Percentiles rank a stretch among this genome's conserved stretches.
phyloP scores from a whole-genome alignment of 1,284 basidiomycete genomes.

The Leccinum solheimii region DNA sequence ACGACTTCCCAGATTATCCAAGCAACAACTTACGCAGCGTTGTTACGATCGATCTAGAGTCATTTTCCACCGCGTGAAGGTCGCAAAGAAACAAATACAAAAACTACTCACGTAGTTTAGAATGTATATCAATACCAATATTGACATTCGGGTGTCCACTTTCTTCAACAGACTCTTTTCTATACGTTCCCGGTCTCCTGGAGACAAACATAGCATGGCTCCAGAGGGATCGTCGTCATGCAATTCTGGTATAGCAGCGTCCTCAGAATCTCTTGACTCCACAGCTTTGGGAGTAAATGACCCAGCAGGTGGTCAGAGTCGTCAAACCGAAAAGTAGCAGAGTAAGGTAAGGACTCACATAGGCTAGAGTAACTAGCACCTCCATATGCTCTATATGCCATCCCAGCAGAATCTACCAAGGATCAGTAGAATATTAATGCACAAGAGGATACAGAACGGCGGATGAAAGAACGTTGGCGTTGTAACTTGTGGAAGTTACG shows the following conservation, averaged over 20 bases:
- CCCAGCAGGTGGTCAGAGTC: neutral
- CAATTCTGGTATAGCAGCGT: neutral
- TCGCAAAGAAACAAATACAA: neutral
- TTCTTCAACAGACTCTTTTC: slow-evolving; percentile 30
- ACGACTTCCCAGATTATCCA: neutral
- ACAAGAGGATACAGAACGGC: neutral
- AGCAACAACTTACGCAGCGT: slow-evolving; percentile 50
- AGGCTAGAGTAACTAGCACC: slow-evolving; percentile 16
- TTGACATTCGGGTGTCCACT: slow-evolving; percentile 49
- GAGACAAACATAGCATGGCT: neutral
- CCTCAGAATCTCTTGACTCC: slow-evolving; percentile 11
- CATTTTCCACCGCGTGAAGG: neutral
- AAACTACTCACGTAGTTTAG: slow-evolving; percentile 49
- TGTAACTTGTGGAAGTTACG: neutral
- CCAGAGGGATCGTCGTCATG: slow-evolving; percentile 2
- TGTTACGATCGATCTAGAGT: slow-evolving; percentile 65
- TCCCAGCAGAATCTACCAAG: neutral
- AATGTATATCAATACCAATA: slow-evolving; percentile 56
- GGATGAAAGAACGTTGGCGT: too few relatives aligned
- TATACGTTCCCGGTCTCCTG: slow-evolving; percentile 7
- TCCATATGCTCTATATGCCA: slow-evolving; percentile 12
- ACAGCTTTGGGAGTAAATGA: slow-evolving; percentile 4
- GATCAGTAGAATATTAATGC: neutral
- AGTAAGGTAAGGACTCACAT: slow-evolving; percentile 15
- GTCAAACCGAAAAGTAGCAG: neutral